Conservation (phyloP, 2,329 filamentous ascomycete genomes). For the Microdochium paspali region DNA sequence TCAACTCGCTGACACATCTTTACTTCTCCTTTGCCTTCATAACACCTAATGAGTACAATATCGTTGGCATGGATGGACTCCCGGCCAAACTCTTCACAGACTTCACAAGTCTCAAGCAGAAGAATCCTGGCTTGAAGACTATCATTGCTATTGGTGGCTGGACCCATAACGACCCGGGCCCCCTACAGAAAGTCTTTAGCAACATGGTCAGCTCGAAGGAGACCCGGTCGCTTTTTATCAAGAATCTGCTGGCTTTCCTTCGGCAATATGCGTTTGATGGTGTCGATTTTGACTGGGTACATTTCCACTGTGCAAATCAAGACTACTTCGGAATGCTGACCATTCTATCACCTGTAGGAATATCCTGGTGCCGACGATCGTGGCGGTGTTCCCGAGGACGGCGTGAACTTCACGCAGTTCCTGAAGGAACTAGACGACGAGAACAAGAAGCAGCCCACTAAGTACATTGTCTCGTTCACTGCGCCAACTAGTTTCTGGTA, state of each 20-base stretch:
- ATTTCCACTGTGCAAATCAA: not conserved
- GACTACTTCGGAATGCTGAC: not conserved
- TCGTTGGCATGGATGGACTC: constrained; percentile 17
- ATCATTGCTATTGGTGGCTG: constrained; percentile 30
- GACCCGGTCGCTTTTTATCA: constrained; percentile 11
- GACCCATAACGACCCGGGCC: constrained; percentile 23
- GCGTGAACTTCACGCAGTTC: constrained; percentile 10
- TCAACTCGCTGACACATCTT: constrained; percentile 26
- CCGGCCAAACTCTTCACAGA: constrained; percentile 7
- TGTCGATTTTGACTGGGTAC: constrained; percentile 13
- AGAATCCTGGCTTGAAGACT: constrained; percentile 15
- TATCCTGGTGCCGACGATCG: constrained; percentile 15
- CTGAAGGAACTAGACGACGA: constrained; percentile 31
- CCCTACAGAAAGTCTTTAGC: constrained; percentile 14
- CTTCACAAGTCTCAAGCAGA: constrained; percentile 19
- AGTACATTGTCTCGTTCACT: constrained; percentile 9
- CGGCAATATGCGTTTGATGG: constrained; percentile 13
- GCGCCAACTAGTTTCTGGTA: constrained; percentile 13
- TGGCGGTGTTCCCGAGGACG: constrained; percentile 10
- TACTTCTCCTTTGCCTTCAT: constrained; percentile 24
- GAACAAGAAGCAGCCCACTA: constrained; percentile 1
- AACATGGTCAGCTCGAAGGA: constrained; percentile 8
- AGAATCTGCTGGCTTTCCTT: constrained; percentile 12
- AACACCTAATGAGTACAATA: constrained; percentile 14
- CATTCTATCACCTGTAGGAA: constrained; percentile 4